Evolutionary conservation across 345 rosid genomes (phyloP).

Genomic region (Cardamine chenopodiifolia): DNA sequence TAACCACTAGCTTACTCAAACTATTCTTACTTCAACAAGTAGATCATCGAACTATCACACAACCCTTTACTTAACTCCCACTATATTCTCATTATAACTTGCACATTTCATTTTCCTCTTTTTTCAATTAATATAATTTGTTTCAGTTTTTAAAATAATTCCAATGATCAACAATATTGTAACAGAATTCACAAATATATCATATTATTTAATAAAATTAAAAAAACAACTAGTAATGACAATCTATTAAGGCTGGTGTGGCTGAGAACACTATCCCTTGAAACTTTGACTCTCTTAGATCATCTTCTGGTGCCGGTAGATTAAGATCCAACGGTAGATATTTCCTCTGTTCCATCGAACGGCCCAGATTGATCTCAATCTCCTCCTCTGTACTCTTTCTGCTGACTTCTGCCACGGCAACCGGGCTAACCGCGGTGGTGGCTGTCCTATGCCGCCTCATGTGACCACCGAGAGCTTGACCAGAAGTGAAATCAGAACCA

Average conservation of each 20-base stretch:
- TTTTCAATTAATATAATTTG: not conserved
- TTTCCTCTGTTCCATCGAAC: conserved; percentile 49
- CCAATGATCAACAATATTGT: conserved; percentile 26
- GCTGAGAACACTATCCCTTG: conserved; percentile 52
- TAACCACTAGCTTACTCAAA: conserved; percentile 88
- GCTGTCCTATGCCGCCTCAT: conserved; percentile 89
- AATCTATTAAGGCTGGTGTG: conserved; percentile 82
- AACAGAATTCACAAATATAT: conserved; percentile 52
- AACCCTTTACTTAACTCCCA: conserved; percentile 46
- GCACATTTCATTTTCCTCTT: conserved; percentile 35
- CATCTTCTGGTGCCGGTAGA: conserved; percentile 92
- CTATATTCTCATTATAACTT: conserved; percentile 42
- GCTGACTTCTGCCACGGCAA: conserved; percentile 21
- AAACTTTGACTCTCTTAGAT: conserved; percentile 61
- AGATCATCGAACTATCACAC: conserved; percentile 49
- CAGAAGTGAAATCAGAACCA: conserved; percentile 85
- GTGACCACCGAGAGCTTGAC: conserved; percentile 99
- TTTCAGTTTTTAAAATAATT: not conserved
- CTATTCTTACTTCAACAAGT: conserved; percentile 68
- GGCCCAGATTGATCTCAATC: conserved; percentile 9
- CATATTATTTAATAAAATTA: not conserved
- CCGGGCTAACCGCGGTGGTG: conserved; percentile 11
- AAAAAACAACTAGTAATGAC: conserved; percentile 63
- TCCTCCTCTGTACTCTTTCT: conserved; percentile 35
- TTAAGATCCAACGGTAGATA: conserved; percentile 81